Conservation (phyloP, 768 basidiomycete species). For the Mycena vulgaris region DNA sequence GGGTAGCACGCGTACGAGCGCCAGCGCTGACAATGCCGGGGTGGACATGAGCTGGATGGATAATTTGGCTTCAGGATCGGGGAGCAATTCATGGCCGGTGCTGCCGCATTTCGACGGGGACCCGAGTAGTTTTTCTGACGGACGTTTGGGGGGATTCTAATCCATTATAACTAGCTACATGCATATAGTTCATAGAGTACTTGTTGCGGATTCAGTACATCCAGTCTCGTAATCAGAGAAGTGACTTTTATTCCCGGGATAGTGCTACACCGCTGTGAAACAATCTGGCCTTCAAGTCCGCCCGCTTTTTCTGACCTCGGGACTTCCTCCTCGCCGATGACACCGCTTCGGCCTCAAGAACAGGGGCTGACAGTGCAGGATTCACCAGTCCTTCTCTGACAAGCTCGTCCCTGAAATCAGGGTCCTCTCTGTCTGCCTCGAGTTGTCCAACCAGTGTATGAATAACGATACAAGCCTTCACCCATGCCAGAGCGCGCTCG, state of each 20-base stretch:
- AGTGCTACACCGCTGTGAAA: conserved; percentile 16
- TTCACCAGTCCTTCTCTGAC: background rate
- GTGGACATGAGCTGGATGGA: no score
- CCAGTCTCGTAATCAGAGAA: conserved; percentile 9
- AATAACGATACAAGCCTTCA: conserved; percentile 15
- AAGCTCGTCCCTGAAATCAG: conserved; percentile 14
- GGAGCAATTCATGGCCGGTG: no score
- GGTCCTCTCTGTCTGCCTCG: conserved; percentile 10
- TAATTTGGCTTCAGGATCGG: no score
- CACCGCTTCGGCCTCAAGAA: background rate
- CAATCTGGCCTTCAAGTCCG: background rate
- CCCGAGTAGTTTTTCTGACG: no score
- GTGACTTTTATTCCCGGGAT: background rate
- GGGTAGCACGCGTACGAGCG: no score
- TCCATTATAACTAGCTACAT: no score
- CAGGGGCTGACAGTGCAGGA: background rate
- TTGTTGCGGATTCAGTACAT: conserved; percentile 22
- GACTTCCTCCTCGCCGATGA: conserved; percentile 6
- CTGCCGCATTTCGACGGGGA: no score
- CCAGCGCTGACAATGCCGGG: no score
- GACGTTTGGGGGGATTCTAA: no score
- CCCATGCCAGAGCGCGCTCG: conserved; percentile 20
- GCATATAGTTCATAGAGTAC: background rate
- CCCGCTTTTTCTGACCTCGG: conserved; percentile 13
- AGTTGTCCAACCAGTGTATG: conserved; percentile 14